Conservation (phyloP, 73 alveolate species). For the Tetrahymena borealis region DNA sequence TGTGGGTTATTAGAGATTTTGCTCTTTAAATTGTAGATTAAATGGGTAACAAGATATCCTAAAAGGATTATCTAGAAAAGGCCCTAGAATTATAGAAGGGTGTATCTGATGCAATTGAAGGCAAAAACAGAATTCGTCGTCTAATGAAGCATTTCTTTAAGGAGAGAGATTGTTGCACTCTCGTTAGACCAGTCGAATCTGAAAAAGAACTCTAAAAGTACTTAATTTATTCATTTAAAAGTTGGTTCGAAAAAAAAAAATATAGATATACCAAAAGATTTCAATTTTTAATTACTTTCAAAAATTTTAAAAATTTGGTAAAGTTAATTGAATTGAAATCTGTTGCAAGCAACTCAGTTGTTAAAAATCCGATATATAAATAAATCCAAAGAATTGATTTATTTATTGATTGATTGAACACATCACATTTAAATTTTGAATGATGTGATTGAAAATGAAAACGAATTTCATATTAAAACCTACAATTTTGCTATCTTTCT, state of each 20-base stretch:
- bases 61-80: slow-evolving; percentile 92
- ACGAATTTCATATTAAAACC: no score
- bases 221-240: neutral
- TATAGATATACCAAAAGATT: no score
- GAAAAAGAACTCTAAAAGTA: slow-evolving; percentile 81
- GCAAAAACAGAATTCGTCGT: slow-evolving; percentile 85
- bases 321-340: no score
- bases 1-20: slow-evolving; percentile 97
- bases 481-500: no score
- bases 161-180: slow-evolving; percentile 93
- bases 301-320: neutral
- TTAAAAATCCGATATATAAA: no score
- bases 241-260: no score
- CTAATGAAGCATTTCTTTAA: slow-evolving; percentile 88
- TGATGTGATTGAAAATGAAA: no score
- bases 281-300: neutral
- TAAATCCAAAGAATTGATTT: no score
- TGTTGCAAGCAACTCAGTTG: no score
- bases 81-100: slow-evolving; percentile 78
- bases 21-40: slow-evolving; percentile 80
- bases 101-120: slow-evolving; percentile 75
- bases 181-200: slow-evolving; percentile 93
- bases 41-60: slow-evolving; percentile 76
- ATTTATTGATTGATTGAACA: no score
- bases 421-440: no score